A percentile compares a stretch with the other conserved stretches of the same genome.
These are phyloP conservation scores for Aspergillus sp. DNA, from an alignment of 2,329 filamentous ascomycete genomes.

Conservation along the genomic window DNA sequence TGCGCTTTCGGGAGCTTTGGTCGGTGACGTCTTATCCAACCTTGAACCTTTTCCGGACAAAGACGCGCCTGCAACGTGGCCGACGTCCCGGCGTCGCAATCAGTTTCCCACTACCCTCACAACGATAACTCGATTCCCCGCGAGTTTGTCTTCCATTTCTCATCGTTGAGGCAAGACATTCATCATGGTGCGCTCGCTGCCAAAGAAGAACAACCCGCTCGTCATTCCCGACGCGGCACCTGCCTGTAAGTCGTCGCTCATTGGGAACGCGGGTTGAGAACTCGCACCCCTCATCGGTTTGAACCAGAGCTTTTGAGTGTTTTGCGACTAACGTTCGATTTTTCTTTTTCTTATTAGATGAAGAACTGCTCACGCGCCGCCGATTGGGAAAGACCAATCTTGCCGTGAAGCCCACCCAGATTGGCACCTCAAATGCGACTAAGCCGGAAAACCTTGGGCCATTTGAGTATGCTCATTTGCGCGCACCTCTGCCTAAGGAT, in stretches of 20 bases:
- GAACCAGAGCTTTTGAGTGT: not conserved
- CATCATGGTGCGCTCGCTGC: slow-evolving; percentile 46
- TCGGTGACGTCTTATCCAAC: slow-evolving; percentile 22
- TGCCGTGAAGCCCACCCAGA: slow-evolving; percentile 73
- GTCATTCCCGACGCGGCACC: slow-evolving; percentile 45
- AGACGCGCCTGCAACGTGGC: slow-evolving; percentile 49
- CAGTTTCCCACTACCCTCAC: slow-evolving; percentile 15
- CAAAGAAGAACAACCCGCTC: slow-evolving; percentile 48
- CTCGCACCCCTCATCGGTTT: not conserved
- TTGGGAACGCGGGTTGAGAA: slow-evolving; percentile 15
- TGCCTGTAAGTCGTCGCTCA: slow-evolving; percentile 40
- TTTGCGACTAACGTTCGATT: slow-evolving; percentile 18
- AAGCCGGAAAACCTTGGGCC: slow-evolving; percentile 73
- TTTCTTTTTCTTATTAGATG: slow-evolving; percentile 49
- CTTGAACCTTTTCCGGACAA: slow-evolving; percentile 8
- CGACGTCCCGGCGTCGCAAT: slow-evolving; percentile 36
- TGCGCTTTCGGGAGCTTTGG: slow-evolving; percentile 13
- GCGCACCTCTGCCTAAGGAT: slow-evolving; percentile 87
- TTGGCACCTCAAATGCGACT: slow-evolving; percentile 68
- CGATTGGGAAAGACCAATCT: slow-evolving; percentile 92
- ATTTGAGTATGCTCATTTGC: slow-evolving; percentile 95
- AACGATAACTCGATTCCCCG: slow-evolving; percentile 7
- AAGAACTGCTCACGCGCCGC: slow-evolving; percentile 76
- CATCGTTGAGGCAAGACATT: slow-evolving; percentile 5
- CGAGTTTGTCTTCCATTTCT: slow-evolving; percentile 9